Conservation (phyloP, 805 yeast genomes). For the Zygotorulaspora florentina region DNA sequence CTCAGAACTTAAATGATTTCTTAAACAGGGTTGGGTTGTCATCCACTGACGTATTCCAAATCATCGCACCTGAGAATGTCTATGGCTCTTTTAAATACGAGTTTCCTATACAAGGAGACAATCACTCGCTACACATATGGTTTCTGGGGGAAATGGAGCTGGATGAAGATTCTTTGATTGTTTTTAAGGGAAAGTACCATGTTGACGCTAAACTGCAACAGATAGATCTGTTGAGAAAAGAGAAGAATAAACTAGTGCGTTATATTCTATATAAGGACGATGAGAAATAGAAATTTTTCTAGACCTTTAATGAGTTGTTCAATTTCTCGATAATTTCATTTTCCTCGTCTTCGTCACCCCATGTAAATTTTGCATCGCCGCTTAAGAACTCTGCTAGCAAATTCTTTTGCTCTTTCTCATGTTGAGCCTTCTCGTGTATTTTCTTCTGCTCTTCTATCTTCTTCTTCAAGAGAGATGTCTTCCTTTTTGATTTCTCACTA, state of each 20-base stretch:
- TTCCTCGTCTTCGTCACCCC: conserved; percentile 34
- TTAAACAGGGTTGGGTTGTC: conserved; percentile 22
- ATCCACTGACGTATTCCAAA: conserved; percentile 24
- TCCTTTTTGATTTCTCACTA: neutral
- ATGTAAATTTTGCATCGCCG: conserved; percentile 23
- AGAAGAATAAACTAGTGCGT: conserved; percentile 25
- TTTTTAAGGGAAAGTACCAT: conserved; percentile 32
- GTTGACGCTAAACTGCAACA: conserved; percentile 30
- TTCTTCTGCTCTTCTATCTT: conserved; percentile 32
- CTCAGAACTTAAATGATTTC: conserved; percentile 14
- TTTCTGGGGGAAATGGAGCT: conserved; percentile 30
- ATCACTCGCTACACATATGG: conserved; percentile 29
- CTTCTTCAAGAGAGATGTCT: conserved; percentile 23
- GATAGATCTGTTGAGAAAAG: conserved; percentile 29
- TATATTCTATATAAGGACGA: conserved; percentile 28
- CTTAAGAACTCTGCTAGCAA: conserved; percentile 29
- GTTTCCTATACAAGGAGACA: conserved; percentile 24
- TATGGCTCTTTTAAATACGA: conserved; percentile 30
- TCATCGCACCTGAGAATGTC: conserved; percentile 24
- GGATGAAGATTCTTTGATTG: conserved; percentile 20
- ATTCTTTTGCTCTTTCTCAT: conserved; percentile 27
- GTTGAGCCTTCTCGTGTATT: conserved; percentile 22
- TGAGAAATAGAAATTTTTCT: conserved; percentile 6
- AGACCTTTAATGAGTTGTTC: conserved; percentile 14
- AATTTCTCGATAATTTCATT: conserved; percentile 22